A percentile compares a stretch with the other conserved stretches of the same genome.
These are phyloP conservation scores for Geranium brycei DNA, from an alignment of 345 rosid species.

Conservation along the genomic window DNA sequence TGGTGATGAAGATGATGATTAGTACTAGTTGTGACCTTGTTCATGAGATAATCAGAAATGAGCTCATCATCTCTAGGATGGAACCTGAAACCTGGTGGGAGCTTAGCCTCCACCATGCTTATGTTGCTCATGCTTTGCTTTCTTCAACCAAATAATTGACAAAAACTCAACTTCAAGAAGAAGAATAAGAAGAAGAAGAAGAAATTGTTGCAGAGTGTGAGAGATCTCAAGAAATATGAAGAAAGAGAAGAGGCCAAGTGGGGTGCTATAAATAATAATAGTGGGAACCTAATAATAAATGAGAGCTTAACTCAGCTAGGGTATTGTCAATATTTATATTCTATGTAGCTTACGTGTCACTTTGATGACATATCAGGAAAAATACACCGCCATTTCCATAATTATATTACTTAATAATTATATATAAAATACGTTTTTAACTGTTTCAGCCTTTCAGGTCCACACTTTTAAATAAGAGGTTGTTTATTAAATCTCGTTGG, in stretches of 20 bases:
- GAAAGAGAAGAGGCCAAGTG: neutral
- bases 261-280: neutral
- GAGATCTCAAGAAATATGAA: neutral
- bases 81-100: conserved; percentile 85
- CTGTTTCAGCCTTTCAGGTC: neutral
- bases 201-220: neutral
- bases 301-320: conserved; percentile 7
- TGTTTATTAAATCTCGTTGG: no score
- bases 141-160: neutral
- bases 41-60: conserved; percentile 72
- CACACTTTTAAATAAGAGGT: neutral
- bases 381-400: conserved; percentile 9
- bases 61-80: conserved; percentile 88
- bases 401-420: neutral
- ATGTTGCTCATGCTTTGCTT: conserved; percentile 30
- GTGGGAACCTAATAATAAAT: neutral
- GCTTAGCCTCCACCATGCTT: conserved; percentile 56
- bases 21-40: conserved; percentile 18
- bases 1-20: neutral
- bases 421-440: no score
- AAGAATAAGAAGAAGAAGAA: no score
- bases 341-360: conserved; percentile 2
- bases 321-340: neutral
- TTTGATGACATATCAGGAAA: conserved; percentile 5
- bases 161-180: no score